Evolutionary conservation across 345 rosid species (phyloP).

Genomic region (Kandelia obovata): DNA sequence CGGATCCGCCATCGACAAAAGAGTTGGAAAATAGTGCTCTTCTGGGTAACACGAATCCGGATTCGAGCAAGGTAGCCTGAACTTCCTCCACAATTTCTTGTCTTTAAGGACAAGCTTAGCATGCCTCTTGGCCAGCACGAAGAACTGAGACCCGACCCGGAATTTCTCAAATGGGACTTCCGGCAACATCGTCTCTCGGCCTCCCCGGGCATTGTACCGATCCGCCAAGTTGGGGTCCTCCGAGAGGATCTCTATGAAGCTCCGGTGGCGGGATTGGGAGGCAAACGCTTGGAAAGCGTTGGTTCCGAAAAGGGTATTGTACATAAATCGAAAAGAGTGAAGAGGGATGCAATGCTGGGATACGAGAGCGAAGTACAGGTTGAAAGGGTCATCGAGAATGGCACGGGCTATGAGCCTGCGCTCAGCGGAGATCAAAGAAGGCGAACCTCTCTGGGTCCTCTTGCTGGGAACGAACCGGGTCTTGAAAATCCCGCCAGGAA

Average conservation of each 20-base stretch:
- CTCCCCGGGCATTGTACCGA: conserved; percentile 67
- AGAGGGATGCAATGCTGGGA: conserved; percentile 86
- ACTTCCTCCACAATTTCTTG: conserved; percentile 69
- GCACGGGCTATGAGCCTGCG: conserved; percentile 73
- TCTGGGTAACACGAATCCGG: conserved; percentile 68
- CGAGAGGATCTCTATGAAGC: conserved; percentile 75
- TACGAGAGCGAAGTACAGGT: conserved; percentile 73
- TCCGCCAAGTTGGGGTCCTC: conserved; percentile 53
- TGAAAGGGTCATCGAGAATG: conserved; percentile 68
- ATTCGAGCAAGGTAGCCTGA: conserved; percentile 57
- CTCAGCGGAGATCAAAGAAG: conserved; percentile 70
- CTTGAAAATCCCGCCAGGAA: conserved; percentile 30
- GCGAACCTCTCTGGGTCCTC: conserved; percentile 58
- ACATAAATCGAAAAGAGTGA: conserved; percentile 61
- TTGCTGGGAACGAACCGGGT: conserved; percentile 56
- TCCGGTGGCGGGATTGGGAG: conserved; percentile 32
- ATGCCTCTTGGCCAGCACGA: conserved; percentile 63
- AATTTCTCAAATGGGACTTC: conserved; percentile 58
- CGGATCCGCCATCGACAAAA: conserved; percentile 67
- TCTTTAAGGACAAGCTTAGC: conserved; percentile 62
- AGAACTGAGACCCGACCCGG: conserved; percentile 88
- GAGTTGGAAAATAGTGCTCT: conserved; percentile 84
- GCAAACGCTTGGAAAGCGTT: conserved; percentile 27
- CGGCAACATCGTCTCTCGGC: conserved; percentile 48
- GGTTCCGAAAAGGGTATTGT: conserved; percentile 53